phyloP scores from a whole-genome alignment of 805 yeast species.

The Starmera quercuum region DNA sequence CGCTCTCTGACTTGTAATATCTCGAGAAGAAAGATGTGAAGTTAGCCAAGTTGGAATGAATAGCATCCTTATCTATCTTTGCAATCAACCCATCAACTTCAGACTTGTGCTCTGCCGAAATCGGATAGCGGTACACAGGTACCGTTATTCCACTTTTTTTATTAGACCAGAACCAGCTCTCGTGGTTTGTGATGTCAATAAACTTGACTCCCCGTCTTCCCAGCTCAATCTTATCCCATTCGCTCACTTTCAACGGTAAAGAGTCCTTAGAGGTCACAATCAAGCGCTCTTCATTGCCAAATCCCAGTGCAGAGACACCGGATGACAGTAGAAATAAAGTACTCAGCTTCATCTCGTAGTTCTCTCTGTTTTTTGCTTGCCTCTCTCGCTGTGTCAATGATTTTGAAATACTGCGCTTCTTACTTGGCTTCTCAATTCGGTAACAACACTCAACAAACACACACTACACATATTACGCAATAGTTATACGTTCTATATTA shows the following conservation, averaged over 20 bases:
- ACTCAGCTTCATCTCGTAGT: too few relatives aligned
- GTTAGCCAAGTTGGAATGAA: constrained; percentile 47
- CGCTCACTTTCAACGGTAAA: constrained; percentile 24
- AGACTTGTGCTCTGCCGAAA: constrained; percentile 24
- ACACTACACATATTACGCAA: too few relatives aligned
- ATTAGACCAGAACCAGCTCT: constrained; percentile 11
- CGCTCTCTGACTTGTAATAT: constrained; percentile 67
- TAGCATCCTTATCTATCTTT: constrained; percentile 36
- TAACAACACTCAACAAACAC: background rate
- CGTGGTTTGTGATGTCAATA: constrained; percentile 54
- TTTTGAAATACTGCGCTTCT: too few relatives aligned
- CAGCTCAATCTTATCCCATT: constrained; percentile 35
- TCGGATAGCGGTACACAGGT: constrained; percentile 44
- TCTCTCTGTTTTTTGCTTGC: too few relatives aligned
- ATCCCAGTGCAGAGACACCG: too few relatives aligned
- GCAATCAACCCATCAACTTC: constrained; percentile 33
- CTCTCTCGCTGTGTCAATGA: too few relatives aligned
- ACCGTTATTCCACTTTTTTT: constrained; percentile 14
- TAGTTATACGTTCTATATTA: too few relatives aligned
- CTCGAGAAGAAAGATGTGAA: constrained; percentile 70
- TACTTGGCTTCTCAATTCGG: background rate
- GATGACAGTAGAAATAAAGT: too few relatives aligned
- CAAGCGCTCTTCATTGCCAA: constrained; percentile 5
- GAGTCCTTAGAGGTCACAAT: constrained; percentile 11
- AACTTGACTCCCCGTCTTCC: constrained; percentile 43